These are phyloP conservation scores for Cryptococcus sp. DNA, from an alignment of 1,284 basidiomycete species.

Conservation along the genomic window DNA sequence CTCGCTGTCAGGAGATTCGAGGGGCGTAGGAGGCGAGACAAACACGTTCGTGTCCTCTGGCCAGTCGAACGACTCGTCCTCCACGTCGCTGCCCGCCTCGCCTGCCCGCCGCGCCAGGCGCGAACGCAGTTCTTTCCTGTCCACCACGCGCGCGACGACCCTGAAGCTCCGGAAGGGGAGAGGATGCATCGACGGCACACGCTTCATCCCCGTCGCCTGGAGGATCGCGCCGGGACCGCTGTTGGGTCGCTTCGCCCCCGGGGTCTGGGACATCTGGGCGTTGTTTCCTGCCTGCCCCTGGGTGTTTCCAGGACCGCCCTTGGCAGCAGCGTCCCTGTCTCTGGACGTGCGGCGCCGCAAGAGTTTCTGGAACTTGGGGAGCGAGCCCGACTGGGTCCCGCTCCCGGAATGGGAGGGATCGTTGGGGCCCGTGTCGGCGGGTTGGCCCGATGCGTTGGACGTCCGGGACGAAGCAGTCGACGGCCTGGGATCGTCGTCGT, in stretches of 20 bases:
- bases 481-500: conserved; percentile 12
- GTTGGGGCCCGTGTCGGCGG: not conserved
- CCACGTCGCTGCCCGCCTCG: not conserved
- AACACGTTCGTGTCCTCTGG: conserved; percentile 7
- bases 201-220: not conserved
- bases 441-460: conserved; percentile 1
- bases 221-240: too few relatives aligned
- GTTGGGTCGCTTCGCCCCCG: too few relatives aligned
- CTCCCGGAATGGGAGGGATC: not conserved
- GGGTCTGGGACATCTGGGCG: too few relatives aligned
- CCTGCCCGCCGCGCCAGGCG: conserved; percentile 4
- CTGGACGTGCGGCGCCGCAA: conserved; percentile 35
- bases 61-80: conserved; percentile 6
- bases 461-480: conserved; percentile 4
- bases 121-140: conserved; percentile 38
- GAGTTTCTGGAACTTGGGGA: conserved; percentile 43
- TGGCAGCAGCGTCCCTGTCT: conserved; percentile 23
- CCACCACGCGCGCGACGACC: conserved; percentile 46
- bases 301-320: not conserved
- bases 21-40: not conserved
- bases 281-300: not conserved
- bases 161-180: conserved; percentile 48
- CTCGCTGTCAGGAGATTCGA: not conserved
- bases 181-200: conserved; percentile 21
- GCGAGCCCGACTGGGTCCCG: conserved; percentile 11